Base-by-base conservation (phyloP, 352 stramenopile species). In the Phytophthora gonapodyides region DNA sequence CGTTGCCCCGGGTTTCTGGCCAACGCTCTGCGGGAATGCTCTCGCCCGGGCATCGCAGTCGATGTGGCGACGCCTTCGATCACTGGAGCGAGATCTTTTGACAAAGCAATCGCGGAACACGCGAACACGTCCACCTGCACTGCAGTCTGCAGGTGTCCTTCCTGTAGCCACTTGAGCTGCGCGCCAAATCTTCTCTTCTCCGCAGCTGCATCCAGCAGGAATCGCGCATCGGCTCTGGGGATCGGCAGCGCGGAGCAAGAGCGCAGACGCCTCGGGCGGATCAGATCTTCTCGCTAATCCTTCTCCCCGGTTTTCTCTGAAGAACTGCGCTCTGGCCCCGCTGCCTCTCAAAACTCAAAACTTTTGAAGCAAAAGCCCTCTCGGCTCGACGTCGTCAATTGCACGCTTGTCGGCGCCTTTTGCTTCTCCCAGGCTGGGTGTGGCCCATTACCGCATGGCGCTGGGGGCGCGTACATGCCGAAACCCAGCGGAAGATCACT, bases 141-240 rank as follows among this genome's bases (percentile, higher is more conserved):
- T 31, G 27, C 27, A 7, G 27, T 3, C 21, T 1, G 21, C 21
- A 24, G 21, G 24, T 40, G 62, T 44, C 57, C 24, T 17, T 60
- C 17, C 37, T 24, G 42, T 52, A 70, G 56, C 61, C 61, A 65
- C 36, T 61, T 58, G 15, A 45, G 30, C 11, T 16, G 45, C 48
- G 35, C 40, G 45, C 48, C 55, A 66, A 69, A 66, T 69, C 65
- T 57, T 56, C 66, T 69, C 65, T 57, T 56, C 66, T 70, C 49
- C 41, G 40, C 65, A 66, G 41, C 61, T 58, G 61, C 55, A 74
- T 55, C 43, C 52, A 48, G 57, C 35, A 52, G 40, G 41, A 33
- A 55, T n/a, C 15, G 11, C 6, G 47, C 48, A 33, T 38, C 36
- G 19, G 16, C 27, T 31, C 27, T 7, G 27, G 21, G 36, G 61